Conservation (phyloP, 139 green algal genomes). For the Trebouxia sp. region DNA sequence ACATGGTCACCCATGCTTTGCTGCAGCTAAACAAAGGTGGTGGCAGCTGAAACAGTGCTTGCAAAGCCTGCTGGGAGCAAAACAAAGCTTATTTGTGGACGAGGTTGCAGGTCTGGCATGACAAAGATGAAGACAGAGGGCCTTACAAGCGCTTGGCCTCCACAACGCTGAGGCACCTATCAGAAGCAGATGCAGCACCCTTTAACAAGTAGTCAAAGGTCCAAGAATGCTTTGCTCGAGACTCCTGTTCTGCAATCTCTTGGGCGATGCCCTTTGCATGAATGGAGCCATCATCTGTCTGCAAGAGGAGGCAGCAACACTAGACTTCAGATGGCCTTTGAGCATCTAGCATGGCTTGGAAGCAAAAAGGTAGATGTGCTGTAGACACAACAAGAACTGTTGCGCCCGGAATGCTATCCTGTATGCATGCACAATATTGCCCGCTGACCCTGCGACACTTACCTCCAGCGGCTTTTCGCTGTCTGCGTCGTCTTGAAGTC, state of each 20-base stretch:
- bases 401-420: constrained; percentile 8
- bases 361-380: not conserved
- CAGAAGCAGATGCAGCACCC: not conserved
- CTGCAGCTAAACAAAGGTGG: constrained; percentile 1
- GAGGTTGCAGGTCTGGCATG: not conserved
- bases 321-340: not conserved
- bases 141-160: not conserved
- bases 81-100: not conserved
- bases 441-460: not conserved
- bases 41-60: not conserved
- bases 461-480: not conserved
- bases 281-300: not conserved
- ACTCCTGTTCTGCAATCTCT: constrained; percentile 1
- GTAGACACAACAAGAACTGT: not conserved
- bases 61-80: not conserved
- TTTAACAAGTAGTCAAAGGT: constrained; percentile 16
- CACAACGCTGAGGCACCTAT: not conserved
- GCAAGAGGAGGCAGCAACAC: not conserved
- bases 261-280: not conserved
- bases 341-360: not conserved
- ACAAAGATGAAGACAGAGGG: not conserved
- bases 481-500: not conserved
- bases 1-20: constrained; percentile 7
- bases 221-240: not conserved
- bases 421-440: not conserved